Conservation (phyloP, 169 alveolate genomes). For the Plasmodium ovale region DNA sequence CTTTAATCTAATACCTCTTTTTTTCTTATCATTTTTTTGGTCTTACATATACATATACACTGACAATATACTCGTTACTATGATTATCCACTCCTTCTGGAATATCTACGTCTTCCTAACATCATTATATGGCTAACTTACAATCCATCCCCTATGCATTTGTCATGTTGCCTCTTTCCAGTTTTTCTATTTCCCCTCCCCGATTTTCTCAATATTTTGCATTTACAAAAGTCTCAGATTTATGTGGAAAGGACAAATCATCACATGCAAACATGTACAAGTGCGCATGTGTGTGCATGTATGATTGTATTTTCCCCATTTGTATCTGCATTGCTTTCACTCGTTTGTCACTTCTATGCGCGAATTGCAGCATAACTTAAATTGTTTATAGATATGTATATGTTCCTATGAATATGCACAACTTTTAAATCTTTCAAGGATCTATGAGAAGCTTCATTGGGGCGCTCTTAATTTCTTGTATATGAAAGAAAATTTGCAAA, state of each 20-base stretch:
- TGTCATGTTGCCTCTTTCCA: neutral
- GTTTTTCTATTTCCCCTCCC: neutral
- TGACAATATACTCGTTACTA: conserved; percentile 61
- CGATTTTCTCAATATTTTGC: neutral
- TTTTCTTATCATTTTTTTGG: conserved; percentile 74
- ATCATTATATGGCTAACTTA: conserved; percentile 18
- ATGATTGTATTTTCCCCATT: no score
- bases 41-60: conserved; percentile 74
- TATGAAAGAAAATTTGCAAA: no score
- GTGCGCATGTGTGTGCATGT: neutral
- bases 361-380: no score
- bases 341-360: no score
- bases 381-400: no score
- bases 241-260: no score
- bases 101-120: conserved; percentile 60
- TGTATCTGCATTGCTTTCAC: no score
- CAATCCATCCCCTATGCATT: neutral
- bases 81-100: conserved; percentile 74
- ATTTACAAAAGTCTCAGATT: neutral
- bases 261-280: neutral
- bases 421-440: no score
- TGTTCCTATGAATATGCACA: no score
- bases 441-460: no score
- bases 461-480: no score
- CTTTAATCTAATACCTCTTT: conserved; percentile 57